Conservation (phyloP, 2,329 filamentous ascomycete species). For the Thielaviopsis ethacetica region DNA sequence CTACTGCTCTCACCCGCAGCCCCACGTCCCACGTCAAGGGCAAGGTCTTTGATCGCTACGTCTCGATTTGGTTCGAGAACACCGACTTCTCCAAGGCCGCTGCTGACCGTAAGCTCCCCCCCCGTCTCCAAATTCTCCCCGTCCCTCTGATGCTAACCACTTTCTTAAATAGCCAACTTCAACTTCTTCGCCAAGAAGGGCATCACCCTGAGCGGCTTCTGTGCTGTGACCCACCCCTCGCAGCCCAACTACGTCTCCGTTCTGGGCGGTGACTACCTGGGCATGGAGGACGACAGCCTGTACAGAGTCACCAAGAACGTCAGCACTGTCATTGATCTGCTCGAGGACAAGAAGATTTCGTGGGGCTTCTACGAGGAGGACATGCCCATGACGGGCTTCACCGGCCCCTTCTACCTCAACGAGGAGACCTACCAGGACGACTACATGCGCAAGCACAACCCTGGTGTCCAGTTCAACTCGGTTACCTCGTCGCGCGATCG, state of each 20-base stretch:
- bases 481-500: slow-evolving; percentile 42
- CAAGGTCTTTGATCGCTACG: slow-evolving; percentile 55
- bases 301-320: slow-evolving; percentile 41
- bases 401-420: slow-evolving; percentile 48
- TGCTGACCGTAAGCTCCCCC: slow-evolving; percentile 38
- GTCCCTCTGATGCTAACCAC: background rate
- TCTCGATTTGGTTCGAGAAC: slow-evolving; percentile 65
- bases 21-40: slow-evolving; percentile 51
- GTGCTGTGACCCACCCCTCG: slow-evolving; percentile 52
- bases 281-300: slow-evolving; percentile 53
- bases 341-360: slow-evolving; percentile 45
- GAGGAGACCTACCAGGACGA: slow-evolving; percentile 49
- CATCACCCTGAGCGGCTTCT: slow-evolving; percentile 24
- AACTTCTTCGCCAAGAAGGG: slow-evolving; percentile 18
- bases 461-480: slow-evolving; percentile 47
- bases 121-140: background rate
- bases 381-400: slow-evolving; percentile 57
- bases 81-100: slow-evolving; percentile 49
- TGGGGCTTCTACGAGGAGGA: slow-evolving; percentile 67
- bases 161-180: slow-evolving; percentile 15
- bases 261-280: slow-evolving; percentile 56
- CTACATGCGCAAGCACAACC: slow-evolving; percentile 75
- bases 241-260: slow-evolving; percentile 62
- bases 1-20: slow-evolving; percentile 42
- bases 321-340: slow-evolving; percentile 50